A percentile compares a stretch with the other conserved stretches of the same genome.
Conservation (phyloP, 2,329 filamentous ascomycete genomes). For the Penicillium sp. region DNA sequence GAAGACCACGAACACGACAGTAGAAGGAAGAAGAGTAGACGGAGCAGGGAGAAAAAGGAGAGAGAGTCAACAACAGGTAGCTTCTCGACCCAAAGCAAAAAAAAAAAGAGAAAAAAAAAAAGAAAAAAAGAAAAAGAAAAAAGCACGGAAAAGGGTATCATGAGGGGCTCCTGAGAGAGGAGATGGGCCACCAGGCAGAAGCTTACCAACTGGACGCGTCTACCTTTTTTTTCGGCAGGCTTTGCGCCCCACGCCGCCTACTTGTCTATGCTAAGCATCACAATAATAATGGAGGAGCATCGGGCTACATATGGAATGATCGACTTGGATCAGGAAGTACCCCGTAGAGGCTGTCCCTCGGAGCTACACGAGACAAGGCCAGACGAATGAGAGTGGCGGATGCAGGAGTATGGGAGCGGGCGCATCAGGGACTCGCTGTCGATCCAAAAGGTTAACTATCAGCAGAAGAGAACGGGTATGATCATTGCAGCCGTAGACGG, state of each 20-base stretch:
- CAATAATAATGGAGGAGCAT: not conserved
- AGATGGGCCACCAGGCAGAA: not conserved
- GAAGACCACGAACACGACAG: not conserved
- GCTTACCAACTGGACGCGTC: not conserved
- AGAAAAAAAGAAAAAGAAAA: not conserved
- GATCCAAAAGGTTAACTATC: not conserved
- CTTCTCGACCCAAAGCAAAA: not conserved
- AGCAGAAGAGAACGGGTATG: not conserved
- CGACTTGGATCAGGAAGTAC: slow-evolving; percentile 2
- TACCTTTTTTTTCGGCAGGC: not conserved
- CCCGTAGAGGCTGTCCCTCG: not conserved
- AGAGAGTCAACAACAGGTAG: not conserved
- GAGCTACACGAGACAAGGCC: not conserved
- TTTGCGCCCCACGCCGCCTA: not conserved
- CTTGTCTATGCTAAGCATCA: not conserved
- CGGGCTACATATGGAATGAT: not conserved
- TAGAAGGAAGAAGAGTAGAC: not conserved
- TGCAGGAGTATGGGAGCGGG: not conserved
- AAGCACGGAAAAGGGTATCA: slow-evolving; percentile 5
- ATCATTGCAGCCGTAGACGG: not conserved
- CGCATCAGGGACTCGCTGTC: slow-evolving; percentile 3
- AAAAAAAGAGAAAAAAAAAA: not conserved
- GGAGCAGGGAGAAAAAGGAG: not conserved
- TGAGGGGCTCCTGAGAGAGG: not conserved
- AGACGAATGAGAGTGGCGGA: slow-evolving; percentile 1